Percentiles rank a stretch among this genome's conserved stretches.
Evolutionary conservation across 495 filamentous ascomycete genomes (phyloP).

Genomic region (Amorphotheca resinae): DNA sequence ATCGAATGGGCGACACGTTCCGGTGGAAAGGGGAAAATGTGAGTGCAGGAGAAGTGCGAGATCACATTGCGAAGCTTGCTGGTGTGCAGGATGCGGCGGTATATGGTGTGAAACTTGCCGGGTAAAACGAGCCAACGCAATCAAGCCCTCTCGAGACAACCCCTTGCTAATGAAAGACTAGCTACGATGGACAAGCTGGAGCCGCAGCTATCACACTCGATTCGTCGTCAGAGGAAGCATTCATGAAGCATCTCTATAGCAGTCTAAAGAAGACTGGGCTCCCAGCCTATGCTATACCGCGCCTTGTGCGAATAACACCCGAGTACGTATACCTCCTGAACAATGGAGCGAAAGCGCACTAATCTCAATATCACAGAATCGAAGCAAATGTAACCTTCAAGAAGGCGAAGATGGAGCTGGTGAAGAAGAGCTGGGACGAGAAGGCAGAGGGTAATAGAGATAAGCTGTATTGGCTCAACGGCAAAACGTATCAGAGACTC

Average conservation of each 20-base stretch:
- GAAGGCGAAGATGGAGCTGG: slow-evolving; percentile 36
- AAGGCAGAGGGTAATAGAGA: slow-evolving; percentile 27
- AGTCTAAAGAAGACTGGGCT: slow-evolving; percentile 37
- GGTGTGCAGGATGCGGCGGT: slow-evolving; percentile 38
- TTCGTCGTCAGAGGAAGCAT: slow-evolving; percentile 21
- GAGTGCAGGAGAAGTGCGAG: slow-evolving; percentile 23
- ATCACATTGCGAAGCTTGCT: slow-evolving; percentile 34
- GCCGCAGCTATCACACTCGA: slow-evolving; percentile 37
- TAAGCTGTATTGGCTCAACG: slow-evolving; percentile 36
- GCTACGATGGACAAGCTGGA: slow-evolving; percentile 41
- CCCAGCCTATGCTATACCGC: slow-evolving; percentile 36
- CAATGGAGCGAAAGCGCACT: not conserved
- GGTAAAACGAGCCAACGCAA: slow-evolving; percentile 23
- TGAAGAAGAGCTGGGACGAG: slow-evolving; percentile 35
- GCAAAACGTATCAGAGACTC: slow-evolving; percentile 29
- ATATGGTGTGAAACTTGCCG: slow-evolving; percentile 34
- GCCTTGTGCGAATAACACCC: slow-evolving; percentile 36
- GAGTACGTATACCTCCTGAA: slow-evolving; percentile 28
- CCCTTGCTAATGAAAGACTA: slow-evolving; percentile 12
- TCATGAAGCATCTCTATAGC: slow-evolving; percentile 27
- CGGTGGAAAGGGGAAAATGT: slow-evolving; percentile 24
- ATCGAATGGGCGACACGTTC: slow-evolving; percentile 22
- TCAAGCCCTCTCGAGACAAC: not conserved
- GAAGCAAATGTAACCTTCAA: slow-evolving; percentile 40
- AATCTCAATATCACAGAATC: slow-evolving; percentile 25